These are phyloP conservation scores for Blastocystis sp. DNA, from an alignment of 352 stramenopile species.

Conservation along the genomic window DNA sequence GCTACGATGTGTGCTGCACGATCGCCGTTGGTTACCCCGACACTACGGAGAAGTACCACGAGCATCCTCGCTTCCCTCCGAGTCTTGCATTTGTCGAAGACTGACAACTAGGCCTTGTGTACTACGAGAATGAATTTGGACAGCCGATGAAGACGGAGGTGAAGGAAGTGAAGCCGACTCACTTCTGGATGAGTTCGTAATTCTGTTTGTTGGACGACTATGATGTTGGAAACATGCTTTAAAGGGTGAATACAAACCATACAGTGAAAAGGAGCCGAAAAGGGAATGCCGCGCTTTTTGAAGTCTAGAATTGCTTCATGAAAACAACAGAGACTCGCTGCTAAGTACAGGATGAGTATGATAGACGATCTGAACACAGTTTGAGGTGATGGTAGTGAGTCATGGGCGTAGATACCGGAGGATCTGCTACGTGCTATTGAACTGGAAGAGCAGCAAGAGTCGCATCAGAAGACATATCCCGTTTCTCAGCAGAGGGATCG, in stretches of 20 bases:
- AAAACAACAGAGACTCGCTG: too few species aligned
- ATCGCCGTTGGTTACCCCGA: conserved; percentile 62
- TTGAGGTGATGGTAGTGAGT: too few species aligned
- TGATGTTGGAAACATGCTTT: too few species aligned
- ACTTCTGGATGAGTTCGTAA: conserved; percentile 65
- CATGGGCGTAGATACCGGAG: conserved; percentile 14
- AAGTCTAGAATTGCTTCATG: too few species aligned
- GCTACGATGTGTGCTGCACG: conserved; percentile 58
- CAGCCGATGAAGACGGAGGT: conserved; percentile 33
- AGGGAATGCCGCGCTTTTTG: too few species aligned
- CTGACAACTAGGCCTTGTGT: not conserved
- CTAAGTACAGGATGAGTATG: too few species aligned
- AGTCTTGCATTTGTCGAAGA: not conserved
- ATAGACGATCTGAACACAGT: too few species aligned
- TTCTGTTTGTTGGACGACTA: conserved; percentile 38
- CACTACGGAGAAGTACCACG: conserved; percentile 63
- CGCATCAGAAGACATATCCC: not conserved
- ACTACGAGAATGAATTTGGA: conserved; percentile 60
- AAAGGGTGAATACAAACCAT: too few species aligned
- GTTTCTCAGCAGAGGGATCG: not conserved
- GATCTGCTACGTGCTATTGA: conserved; percentile 48
- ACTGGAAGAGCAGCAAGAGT: not conserved
- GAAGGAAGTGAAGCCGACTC: conserved; percentile 28
- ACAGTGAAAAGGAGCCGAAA: too few species aligned
- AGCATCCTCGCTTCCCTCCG: conserved; percentile 59